These are phyloP conservation scores for Galerina marginata DNA, from an alignment of 768 basidiomycete genomes.

Conservation along the genomic window DNA sequence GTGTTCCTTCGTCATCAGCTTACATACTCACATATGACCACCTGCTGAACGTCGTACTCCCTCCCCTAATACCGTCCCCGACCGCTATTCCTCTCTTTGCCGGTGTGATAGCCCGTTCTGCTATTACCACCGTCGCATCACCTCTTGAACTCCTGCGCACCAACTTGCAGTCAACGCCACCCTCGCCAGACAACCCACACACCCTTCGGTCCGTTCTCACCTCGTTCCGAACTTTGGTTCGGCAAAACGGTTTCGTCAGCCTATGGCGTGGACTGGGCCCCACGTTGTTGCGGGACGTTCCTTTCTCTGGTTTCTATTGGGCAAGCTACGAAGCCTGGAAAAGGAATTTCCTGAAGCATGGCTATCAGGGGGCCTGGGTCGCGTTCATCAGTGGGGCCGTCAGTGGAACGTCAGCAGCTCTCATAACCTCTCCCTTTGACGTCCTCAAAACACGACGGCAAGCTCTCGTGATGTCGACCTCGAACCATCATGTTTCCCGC, in stretches of 20 bases:
- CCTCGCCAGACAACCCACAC: constrained; percentile 69
- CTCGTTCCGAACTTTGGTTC: constrained; percentile 65
- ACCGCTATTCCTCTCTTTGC: constrained; percentile 74
- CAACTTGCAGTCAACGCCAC: constrained; percentile 88
- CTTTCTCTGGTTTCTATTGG: constrained; percentile 98
- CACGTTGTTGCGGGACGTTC: constrained; percentile 96
- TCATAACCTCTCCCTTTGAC: constrained; percentile 94
- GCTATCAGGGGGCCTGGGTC: constrained; percentile 63
- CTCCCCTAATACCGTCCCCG: constrained; percentile 58
- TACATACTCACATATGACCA: constrained; percentile 98
- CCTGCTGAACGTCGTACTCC: constrained; percentile 67
- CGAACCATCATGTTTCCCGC: constrained; percentile 46
- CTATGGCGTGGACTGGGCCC: constrained; percentile 93
- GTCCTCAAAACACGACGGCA: constrained; percentile 96
- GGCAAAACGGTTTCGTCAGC: constrained; percentile 64
- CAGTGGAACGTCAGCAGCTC: constrained; percentile 85
- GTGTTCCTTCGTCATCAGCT: constrained; percentile 88
- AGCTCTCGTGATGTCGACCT: constrained; percentile 71
- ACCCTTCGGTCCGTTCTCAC: constrained; percentile 77
- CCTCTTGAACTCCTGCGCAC: constrained; percentile 95
- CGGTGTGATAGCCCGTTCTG: constrained; percentile 81
- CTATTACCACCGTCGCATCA: constrained; percentile 78
- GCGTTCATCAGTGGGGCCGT: constrained; percentile 91
- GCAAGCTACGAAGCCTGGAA: constrained; percentile 91
- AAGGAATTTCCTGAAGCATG: constrained; percentile 55